A percentile compares a stretch with the other conserved stretches of the same genome.
phyloP scores from a whole-genome alignment of 208 protist genomes.

The Trypanosoma avium region DNA sequence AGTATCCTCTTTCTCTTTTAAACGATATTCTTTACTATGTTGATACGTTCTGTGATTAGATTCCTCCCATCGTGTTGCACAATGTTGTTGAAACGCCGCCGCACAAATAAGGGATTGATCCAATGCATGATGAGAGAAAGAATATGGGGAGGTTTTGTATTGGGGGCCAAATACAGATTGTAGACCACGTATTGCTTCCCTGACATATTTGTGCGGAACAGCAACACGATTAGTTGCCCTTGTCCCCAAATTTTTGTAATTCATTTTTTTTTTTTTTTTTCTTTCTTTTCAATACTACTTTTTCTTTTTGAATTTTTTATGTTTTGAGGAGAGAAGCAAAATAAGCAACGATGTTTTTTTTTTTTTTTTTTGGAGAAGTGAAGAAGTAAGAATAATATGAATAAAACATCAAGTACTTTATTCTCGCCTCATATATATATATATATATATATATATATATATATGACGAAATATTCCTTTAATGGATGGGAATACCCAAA shows the following conservation, averaged over 20 bases:
- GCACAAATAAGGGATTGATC: constrained; percentile 19
- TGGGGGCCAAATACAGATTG: not conserved
- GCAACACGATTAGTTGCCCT: constrained; percentile 5
- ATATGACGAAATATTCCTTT: too few relatives aligned
- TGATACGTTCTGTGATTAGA: not conserved
- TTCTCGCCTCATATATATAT: too few relatives aligned
- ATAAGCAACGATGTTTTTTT: too few relatives aligned
- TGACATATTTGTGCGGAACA: constrained; percentile 23
- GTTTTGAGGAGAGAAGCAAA: too few relatives aligned
- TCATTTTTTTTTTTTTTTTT: too few relatives aligned
- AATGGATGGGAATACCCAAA: too few relatives aligned
- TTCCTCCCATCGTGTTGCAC: constrained; percentile 6
- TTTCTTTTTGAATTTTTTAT: too few relatives aligned
- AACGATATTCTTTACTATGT: not conserved
- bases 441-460: too few relatives aligned
- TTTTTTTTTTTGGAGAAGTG: too few relatives aligned
- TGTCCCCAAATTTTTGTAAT: not conserved
- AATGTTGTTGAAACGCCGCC: constrained; percentile 15
- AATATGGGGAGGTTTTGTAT: not conserved
- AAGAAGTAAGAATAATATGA: too few relatives aligned
- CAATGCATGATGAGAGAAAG: not conserved
- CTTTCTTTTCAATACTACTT: too few relatives aligned
- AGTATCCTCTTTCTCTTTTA: not conserved
- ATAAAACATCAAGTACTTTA: too few relatives aligned
- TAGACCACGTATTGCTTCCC: constrained; percentile 18